These are phyloP conservation scores for Mycena sanguinolenta DNA, from an alignment of 768 basidiomycete species.

Conservation along the genomic window DNA sequence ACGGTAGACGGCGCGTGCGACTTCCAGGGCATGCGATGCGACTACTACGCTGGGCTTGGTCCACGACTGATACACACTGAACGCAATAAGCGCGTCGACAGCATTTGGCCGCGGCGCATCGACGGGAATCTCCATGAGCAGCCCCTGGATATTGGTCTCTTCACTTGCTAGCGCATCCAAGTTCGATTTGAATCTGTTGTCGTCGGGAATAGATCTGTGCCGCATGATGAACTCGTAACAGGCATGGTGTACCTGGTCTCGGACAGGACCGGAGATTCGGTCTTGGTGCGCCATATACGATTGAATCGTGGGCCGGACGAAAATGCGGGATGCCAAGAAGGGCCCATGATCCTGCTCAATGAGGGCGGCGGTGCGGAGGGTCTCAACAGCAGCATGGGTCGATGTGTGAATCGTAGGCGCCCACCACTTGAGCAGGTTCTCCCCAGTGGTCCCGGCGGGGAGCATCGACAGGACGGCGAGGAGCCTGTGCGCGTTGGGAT, in stretches of 20 bases:
- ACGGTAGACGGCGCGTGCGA: background rate
- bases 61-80: conserved; percentile 34
- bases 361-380: conserved; percentile 23
- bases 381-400: conserved; percentile 5
- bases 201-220: conserved; percentile 27
- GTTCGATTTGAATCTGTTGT: conserved; percentile 20
- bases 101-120: conserved; percentile 7
- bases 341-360: conserved; percentile 7
- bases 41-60: conserved; percentile 31
- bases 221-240: conserved; percentile 33
- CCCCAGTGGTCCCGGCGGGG: conserved; percentile 38
- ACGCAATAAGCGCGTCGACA: conserved; percentile 36
- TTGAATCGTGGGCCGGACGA: conserved; percentile 39
- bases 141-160: conserved; percentile 29
- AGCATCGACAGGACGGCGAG: conserved; percentile 43
- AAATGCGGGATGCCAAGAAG: conserved; percentile 22
- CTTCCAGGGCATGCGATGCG: conserved; percentile 11
- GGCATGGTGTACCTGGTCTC: conserved; percentile 26
- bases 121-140: conserved; percentile 32
- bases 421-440: conserved; percentile 27
- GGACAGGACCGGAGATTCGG: conserved; percentile 20
- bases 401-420: background rate
- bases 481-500: conserved; percentile 38
- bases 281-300: conserved; percentile 34
- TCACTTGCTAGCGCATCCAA: conserved; percentile 11